These are phyloP conservation scores for Aethionema arabicum DNA, from an alignment of 345 rosid genomes.

Conservation along the genomic window DNA sequence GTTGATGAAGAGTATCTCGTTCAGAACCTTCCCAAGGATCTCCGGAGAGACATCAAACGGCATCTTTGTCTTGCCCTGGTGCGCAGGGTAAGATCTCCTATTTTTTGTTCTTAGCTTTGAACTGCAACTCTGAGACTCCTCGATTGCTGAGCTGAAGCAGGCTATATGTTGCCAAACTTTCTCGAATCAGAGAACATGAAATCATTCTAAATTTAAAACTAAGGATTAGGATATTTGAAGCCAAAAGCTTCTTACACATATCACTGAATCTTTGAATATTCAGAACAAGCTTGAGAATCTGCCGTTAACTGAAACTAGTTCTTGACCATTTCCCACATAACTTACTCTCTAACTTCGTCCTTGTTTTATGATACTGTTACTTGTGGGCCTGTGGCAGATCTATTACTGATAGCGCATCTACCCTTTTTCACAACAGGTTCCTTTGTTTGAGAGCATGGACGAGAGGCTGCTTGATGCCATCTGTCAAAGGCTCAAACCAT, in stretches of 20 bases:
- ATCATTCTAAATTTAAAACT: no score
- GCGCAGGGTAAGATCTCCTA: slow-evolving; percentile 61
- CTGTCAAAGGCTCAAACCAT: slow-evolving; percentile 85
- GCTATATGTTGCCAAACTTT: no score
- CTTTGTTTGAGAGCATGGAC: slow-evolving; percentile 86
- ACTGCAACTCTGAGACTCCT: no score
- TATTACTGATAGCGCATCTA: slow-evolving; percentile 9
- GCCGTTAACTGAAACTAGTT: neutral
- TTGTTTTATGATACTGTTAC: neutral
- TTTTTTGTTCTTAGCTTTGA: slow-evolving; percentile 4
- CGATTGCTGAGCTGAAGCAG: no score
- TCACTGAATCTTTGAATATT: slow-evolving; percentile 7
- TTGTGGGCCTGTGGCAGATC: neutral
- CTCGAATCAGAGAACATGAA: no score
- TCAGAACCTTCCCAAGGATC: slow-evolving; percentile 85
- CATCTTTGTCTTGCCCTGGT: slow-evolving; percentile 92
- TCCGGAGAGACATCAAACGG: slow-evolving; percentile 87
- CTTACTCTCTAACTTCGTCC: no score
- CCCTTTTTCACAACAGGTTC: slow-evolving; percentile 49
- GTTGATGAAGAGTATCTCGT: slow-evolving; percentile 86
- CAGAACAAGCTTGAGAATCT: no score
- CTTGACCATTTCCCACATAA: neutral
- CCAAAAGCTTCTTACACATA: neutral
- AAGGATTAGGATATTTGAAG: no score
- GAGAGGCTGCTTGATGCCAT: slow-evolving; percentile 91